Percentiles rank a stretch among this genome's conserved stretches.
Conservation (phyloP, 495 filamentous ascomycete genomes). For the Hyaloscypha finlandica region DNA sequence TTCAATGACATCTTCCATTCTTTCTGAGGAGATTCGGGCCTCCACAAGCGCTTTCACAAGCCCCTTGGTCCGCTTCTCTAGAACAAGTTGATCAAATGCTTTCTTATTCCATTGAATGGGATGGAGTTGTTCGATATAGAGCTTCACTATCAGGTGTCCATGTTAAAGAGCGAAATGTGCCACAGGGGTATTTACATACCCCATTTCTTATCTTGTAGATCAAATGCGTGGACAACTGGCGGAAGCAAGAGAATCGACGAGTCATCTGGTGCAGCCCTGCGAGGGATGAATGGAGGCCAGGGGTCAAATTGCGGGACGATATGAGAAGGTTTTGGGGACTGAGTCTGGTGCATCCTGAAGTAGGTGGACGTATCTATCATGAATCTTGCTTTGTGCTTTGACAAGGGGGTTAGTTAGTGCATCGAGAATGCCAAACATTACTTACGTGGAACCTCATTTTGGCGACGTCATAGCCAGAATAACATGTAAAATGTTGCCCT, state of each 20-base stretch:
- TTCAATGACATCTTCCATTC: conserved; percentile 14
- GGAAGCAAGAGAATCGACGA: background rate
- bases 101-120: conserved; percentile 33
- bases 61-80: conserved; percentile 6
- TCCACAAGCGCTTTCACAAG: conserved; percentile 18
- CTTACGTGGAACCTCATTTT: too few relatives aligned
- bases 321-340: too few relatives aligned
- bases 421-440: too few relatives aligned
- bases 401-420: too few relatives aligned
- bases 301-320: too few relatives aligned
- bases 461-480: too few relatives aligned
- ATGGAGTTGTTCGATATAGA: conserved; percentile 33
- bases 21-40: conserved; percentile 1
- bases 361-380: too few relatives aligned
- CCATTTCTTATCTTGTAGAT: conserved; percentile 50
- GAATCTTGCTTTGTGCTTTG: too few relatives aligned
- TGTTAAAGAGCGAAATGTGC: conserved; percentile 57
- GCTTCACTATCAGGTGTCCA: conserved; percentile 46
- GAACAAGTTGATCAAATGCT: conserved; percentile 9
- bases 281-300: too few relatives aligned
- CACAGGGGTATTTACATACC: conserved; percentile 42
- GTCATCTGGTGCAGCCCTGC: too few relatives aligned
- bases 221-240: conserved; percentile 13
- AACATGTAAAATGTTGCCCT: too few relatives aligned
- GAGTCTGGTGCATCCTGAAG: too few relatives aligned